phyloP scores from a whole-genome alignment of 2,329 filamentous ascomycete species.

The Tolypocladium paradoxum region DNA sequence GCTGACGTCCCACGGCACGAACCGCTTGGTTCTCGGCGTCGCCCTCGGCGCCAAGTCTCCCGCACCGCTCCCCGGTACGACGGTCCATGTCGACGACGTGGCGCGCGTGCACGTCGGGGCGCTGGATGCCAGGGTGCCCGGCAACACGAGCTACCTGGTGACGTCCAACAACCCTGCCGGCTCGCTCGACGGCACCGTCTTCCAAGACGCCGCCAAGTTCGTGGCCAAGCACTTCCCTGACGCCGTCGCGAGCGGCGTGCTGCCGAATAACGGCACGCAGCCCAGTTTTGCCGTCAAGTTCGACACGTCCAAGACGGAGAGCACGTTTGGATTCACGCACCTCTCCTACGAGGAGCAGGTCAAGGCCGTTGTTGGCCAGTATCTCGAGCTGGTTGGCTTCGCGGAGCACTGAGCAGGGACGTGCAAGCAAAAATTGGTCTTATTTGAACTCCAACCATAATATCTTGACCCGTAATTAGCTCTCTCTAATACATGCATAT shows the following conservation, averaged over 20 bases:
- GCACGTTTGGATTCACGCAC: slow-evolving; percentile 21
- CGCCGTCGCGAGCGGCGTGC: slow-evolving; percentile 1
- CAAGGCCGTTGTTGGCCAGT: slow-evolving; percentile 21
- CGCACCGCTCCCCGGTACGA: slow-evolving; percentile 13
- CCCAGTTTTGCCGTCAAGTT: slow-evolving; percentile 2
- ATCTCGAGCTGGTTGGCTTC: slow-evolving; percentile 16
- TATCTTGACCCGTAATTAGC: background rate
- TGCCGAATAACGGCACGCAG: slow-evolving; percentile 4
- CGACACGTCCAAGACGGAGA: slow-evolving; percentile 18
- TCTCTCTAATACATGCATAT: background rate
- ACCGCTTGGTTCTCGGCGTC: slow-evolving; percentile 21
- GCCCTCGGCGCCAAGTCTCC: slow-evolving; percentile 18
- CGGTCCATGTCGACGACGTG: slow-evolving; percentile 27
- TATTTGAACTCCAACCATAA: background rate
- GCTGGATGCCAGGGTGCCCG: slow-evolving; percentile 18
- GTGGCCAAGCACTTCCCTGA: slow-evolving; percentile 5
- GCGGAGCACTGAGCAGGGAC: background rate
- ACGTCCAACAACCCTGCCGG: background rate
- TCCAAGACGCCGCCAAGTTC: background rate
- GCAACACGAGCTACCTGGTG: slow-evolving; percentile 10
- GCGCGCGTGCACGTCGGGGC: slow-evolving; percentile 26
- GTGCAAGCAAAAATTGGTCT: background rate
- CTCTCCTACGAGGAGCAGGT: slow-evolving; percentile 22
- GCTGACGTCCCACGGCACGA: slow-evolving; percentile 20
- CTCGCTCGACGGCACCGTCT: background rate